phyloP scores from a whole-genome alignment of 495 filamentous ascomycete species.

The Penicillium lagena region DNA sequence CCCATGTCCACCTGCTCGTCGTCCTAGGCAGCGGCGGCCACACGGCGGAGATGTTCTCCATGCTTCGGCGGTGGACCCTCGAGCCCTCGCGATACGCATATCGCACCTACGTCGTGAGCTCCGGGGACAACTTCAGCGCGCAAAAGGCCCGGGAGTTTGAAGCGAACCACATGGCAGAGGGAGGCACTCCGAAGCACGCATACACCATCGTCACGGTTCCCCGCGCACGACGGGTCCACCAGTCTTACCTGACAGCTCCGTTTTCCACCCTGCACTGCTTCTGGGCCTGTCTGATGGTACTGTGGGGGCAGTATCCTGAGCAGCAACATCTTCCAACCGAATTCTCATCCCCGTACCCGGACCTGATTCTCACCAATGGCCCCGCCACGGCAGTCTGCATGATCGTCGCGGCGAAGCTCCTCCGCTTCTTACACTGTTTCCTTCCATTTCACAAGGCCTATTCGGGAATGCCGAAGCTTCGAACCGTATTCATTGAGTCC shows the following conservation, averaged over 20 bases:
- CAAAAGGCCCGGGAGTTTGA: constrained; percentile 63
- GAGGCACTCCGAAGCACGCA: background rate
- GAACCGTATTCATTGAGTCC: constrained; percentile 80
- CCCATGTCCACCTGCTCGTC: constrained; percentile 63
- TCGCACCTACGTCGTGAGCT: constrained; percentile 76
- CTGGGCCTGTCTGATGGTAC: constrained; percentile 32
- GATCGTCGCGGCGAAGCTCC: constrained; percentile 56
- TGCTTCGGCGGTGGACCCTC: constrained; percentile 50
- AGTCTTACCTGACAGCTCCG: constrained; percentile 63
- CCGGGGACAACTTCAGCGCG: constrained; percentile 69
- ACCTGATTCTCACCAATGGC: constrained; percentile 81
- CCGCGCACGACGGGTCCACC: constrained; percentile 71
- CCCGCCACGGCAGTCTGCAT: constrained; percentile 82
- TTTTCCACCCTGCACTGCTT: constrained; percentile 54
- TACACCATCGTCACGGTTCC: constrained; percentile 58
- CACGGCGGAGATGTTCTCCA: constrained; percentile 86
- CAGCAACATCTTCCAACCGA: constrained; percentile 15
- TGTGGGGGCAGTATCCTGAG: constrained; percentile 34
- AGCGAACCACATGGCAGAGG: constrained; percentile 12
- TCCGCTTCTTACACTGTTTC: constrained; percentile 50
- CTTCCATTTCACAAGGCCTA: background rate
- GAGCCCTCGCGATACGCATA: constrained; percentile 49
- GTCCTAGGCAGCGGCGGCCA: constrained; percentile 92
- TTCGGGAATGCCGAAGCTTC: constrained; percentile 7
- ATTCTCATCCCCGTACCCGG: constrained; percentile 44